phyloP scores from a whole-genome alignment of 169 alveolate species.

The Plasmodium billcollinsi region DNA sequence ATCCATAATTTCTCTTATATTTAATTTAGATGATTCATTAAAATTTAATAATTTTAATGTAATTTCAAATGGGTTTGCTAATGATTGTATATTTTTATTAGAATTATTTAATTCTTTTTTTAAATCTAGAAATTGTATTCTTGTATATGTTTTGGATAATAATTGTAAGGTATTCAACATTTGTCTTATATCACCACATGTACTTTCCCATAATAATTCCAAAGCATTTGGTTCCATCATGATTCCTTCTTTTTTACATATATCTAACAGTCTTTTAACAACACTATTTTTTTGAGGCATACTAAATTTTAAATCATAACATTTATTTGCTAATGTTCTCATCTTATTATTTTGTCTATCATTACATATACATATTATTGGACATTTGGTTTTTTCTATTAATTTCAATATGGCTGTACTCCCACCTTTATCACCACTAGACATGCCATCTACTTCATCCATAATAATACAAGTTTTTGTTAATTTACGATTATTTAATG shows the following conservation, averaged over 20 bases:
- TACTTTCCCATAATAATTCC: slow-evolving; percentile 91
- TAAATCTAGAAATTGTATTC: slow-evolving; percentile 78
- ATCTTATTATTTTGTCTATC: slow-evolving; percentile 90
- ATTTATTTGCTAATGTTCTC: slow-evolving; percentile 91
- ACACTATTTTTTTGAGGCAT: slow-evolving; percentile 91
- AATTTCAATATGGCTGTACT: slow-evolving; percentile 94
- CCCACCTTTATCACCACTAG: slow-evolving; percentile 99
- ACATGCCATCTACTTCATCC: slow-evolving; percentile 99
- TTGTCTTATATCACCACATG: slow-evolving; percentile 95
- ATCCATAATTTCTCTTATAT: slow-evolving; percentile 87
- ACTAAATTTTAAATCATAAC: slow-evolving; percentile 94
- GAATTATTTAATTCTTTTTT: slow-evolving; percentile 81
- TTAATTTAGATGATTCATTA: slow-evolving; percentile 80
- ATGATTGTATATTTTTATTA: slow-evolving; percentile 89
- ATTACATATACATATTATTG: slow-evolving; percentile 98
- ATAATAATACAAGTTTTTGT: slow-evolving; percentile 89
- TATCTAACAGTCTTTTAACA: slow-evolving; percentile 87
- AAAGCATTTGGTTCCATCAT: slow-evolving; percentile 89
- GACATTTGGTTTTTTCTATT: slow-evolving; percentile 94
- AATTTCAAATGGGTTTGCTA: slow-evolving; percentile 91
- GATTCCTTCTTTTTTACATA: slow-evolving; percentile 92
- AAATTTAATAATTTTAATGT: slow-evolving; percentile 87
- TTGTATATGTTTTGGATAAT: slow-evolving; percentile 84
- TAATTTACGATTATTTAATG: slow-evolving; percentile 77
- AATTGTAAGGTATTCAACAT: slow-evolving; percentile 93